These are phyloP conservation scores for Alternaria consortialis DNA, from an alignment of 2,329 filamentous ascomycete species.

Conservation along the genomic window DNA sequence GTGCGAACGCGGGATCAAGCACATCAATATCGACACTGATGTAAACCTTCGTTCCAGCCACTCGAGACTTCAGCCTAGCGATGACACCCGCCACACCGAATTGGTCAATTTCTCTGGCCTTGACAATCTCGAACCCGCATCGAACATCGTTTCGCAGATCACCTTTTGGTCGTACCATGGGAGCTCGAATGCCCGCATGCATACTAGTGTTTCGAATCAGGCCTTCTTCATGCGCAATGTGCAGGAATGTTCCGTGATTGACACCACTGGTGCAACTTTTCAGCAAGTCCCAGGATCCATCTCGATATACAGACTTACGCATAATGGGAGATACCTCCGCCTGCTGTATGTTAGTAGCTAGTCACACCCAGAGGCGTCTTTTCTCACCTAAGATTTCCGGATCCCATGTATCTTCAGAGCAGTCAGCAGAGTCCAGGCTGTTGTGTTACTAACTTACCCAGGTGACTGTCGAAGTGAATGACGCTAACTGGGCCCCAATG, in stretches of 20 bases:
- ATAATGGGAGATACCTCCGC: conserved; percentile 68
- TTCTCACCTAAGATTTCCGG: conserved; percentile 60
- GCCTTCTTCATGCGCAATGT: conserved; percentile 69
- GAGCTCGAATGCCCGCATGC: conserved; percentile 69
- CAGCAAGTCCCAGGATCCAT: neutral
- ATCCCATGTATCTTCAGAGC: conserved; percentile 62
- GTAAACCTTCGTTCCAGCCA: conserved; percentile 63
- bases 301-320: conserved; percentile 53
- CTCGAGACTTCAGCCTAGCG: conserved; percentile 59
- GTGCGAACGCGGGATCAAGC: conserved; percentile 64
- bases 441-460: conserved; percentile 45
- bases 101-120: conserved; percentile 63
- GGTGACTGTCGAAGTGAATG: conserved; percentile 66
- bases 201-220: conserved; percentile 67
- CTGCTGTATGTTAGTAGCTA: conserved; percentile 34
- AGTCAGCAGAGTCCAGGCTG: neutral
- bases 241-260: conserved; percentile 70
- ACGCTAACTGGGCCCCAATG: conserved; percentile 65
- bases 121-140: conserved; percentile 68
- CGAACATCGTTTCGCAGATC: conserved; percentile 66
- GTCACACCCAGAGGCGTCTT: neutral
- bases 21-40: conserved; percentile 67
- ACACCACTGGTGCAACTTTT: conserved; percentile 50
- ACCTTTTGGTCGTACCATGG: conserved; percentile 58
- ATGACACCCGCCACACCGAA: conserved; percentile 60